Evolutionary conservation across 2,329 filamentous ascomycete genomes (phyloP).

Genomic region (Alternaria burnsii): DNA sequence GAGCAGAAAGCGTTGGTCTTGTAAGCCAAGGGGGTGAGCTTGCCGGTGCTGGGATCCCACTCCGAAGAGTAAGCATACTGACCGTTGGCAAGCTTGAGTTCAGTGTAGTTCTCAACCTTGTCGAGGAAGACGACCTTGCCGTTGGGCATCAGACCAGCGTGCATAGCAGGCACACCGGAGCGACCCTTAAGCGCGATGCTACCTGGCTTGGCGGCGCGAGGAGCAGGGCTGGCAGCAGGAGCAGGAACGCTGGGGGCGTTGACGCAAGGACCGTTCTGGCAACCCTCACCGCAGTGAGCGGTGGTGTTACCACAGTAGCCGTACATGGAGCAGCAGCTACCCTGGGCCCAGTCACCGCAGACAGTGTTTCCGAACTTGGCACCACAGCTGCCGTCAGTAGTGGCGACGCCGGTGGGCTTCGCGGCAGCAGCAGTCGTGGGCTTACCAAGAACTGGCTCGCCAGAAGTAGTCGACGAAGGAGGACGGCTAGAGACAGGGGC

Average conservation of each 20-base stretch:
- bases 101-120: conserved; percentile 70
- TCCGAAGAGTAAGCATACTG: conserved; percentile 68
- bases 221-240: conserved; percentile 57
- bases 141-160: conserved; percentile 67
- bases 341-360: conserved; percentile 62
- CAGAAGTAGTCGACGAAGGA: conserved; percentile 44
- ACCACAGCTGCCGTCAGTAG: conserved; percentile 65
- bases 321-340: conserved; percentile 66
- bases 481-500: conserved; percentile 35
- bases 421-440: conserved; percentile 29
- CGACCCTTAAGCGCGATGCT: conserved; percentile 61
- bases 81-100: conserved; percentile 63
- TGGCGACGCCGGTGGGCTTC: conserved; percentile 42
- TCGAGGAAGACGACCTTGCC: conserved; percentile 68
- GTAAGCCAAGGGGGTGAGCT: conserved; percentile 58
- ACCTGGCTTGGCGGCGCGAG: conserved; percentile 56
- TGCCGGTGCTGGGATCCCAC: conserved; percentile 63
- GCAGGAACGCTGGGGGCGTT: conserved; percentile 51
- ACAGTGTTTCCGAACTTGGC: conserved; percentile 58
- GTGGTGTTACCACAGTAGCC: conserved; percentile 62
- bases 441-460: conserved; percentile 50
- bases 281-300: conserved; percentile 65
- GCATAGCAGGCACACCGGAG: conserved; percentile 71
- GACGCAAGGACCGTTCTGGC: conserved; percentile 62
- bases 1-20: conserved; percentile 70